Evolutionary conservation across 1,284 basidiomycete species (phyloP).

Genomic region (Flammula alnicola): DNA sequence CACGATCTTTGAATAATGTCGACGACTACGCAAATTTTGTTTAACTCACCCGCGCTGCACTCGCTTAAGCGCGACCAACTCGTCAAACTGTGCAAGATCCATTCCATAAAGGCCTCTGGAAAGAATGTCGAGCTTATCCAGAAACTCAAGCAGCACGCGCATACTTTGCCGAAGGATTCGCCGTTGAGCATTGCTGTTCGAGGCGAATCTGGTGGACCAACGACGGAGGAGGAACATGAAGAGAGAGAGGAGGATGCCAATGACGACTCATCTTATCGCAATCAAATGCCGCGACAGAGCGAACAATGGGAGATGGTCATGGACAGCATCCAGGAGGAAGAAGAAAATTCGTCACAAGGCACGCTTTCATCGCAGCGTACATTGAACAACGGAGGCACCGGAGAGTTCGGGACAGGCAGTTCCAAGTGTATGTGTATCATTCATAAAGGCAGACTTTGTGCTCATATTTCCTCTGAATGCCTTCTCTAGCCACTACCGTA

Average conservation of each 20-base stretch:
- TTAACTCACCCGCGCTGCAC: slow-evolving; percentile 79
- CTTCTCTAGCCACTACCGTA: slow-evolving; percentile 52
- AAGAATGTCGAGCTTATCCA: slow-evolving; percentile 76
- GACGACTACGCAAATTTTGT: slow-evolving; percentile 75
- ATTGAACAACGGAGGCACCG: slow-evolving; percentile 38
- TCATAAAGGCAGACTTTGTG: slow-evolving; percentile 15
- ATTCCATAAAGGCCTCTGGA: slow-evolving; percentile 75
- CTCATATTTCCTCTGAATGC: slow-evolving; percentile 19
- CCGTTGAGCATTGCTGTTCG: slow-evolving; percentile 55
- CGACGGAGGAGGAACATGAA: slow-evolving; percentile 31
- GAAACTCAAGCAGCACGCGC: slow-evolving; percentile 66
- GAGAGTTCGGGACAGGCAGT: slow-evolving; percentile 70
- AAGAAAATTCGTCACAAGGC: slow-evolving; percentile 53
- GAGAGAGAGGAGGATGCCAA: slow-evolving; percentile 36
- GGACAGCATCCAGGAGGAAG: slow-evolving; percentile 70
- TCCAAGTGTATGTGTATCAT: slow-evolving; percentile 59
- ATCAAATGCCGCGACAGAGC: slow-evolving; percentile 53
- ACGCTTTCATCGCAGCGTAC: slow-evolving; percentile 54
- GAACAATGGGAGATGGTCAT: slow-evolving; percentile 81
- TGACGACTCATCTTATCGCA: slow-evolving; percentile 27
- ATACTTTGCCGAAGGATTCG: slow-evolving; percentile 55
- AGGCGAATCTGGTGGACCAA: slow-evolving; percentile 39
- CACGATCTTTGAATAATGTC: no score
- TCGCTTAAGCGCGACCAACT: slow-evolving; percentile 82
- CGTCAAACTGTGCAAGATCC: slow-evolving; percentile 79